Evolutionary conservation across 176 grass and related monocot species (phyloP).

Genomic region (Cenchrus fungigraminus): DNA sequence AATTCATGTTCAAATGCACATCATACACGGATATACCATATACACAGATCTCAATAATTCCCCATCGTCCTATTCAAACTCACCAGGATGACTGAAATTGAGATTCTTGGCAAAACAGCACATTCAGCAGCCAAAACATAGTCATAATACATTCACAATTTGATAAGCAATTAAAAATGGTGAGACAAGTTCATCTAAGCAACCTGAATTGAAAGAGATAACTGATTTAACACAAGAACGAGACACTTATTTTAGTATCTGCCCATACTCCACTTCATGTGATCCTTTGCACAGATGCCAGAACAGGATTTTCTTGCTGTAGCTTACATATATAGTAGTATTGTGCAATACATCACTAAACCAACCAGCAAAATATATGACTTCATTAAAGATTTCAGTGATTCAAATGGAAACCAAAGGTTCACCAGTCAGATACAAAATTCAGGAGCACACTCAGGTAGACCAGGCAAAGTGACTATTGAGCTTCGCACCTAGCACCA

Average conservation of each 20-base stretch:
- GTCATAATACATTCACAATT: not conserved
- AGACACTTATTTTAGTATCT: not conserved
- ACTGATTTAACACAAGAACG: not conserved
- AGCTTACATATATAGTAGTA: conserved; percentile 25
- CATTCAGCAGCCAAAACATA: not conserved
- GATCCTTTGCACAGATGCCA: not conserved
- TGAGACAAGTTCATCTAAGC: not conserved
- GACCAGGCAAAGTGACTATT: conserved; percentile 27
- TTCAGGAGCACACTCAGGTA: conserved; percentile 22
- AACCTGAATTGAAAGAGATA: not conserved
- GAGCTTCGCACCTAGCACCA: conserved; percentile 18
- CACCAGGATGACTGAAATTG: not conserved
- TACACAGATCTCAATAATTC: too few relatives aligned
- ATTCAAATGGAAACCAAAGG: conserved; percentile 39
- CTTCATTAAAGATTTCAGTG: conserved; percentile 29
- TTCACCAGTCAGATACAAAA: conserved; percentile 45
- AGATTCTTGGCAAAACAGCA: not conserved
- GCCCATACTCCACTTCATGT: not conserved
- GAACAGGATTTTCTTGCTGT: not conserved
- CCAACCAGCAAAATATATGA: conserved; percentile 5
- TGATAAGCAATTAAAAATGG: too few relatives aligned
- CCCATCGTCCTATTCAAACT: not conserved
- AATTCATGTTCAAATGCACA: not conserved
- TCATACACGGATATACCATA: not conserved
- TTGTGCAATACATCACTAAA: conserved; percentile 6